These are phyloP conservation scores for Stagonosporopsis chrysanthemi DNA, from an alignment of 2,329 filamentous ascomycete genomes.

Conservation along the genomic window DNA sequence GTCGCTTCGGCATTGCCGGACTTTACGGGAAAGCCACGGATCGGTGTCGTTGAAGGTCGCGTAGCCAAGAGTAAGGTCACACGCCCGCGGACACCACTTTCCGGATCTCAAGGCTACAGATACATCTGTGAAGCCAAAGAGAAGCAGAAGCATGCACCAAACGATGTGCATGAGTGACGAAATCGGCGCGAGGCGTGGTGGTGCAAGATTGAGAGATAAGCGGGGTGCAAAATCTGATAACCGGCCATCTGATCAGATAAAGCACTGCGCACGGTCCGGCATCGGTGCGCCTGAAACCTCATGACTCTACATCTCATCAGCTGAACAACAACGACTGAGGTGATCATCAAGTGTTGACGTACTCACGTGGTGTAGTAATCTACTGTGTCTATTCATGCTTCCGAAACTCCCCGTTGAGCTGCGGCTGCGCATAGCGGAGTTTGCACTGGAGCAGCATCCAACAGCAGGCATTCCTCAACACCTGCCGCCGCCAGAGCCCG, in stretches of 20 bases:
- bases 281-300: neutral
- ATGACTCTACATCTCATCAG: neutral
- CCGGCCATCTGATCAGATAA: neutral
- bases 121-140: constrained; percentile 17
- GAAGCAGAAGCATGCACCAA: constrained; percentile 19
- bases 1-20: constrained; percentile 36
- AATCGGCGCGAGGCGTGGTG: constrained; percentile 18
- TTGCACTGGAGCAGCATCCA: constrained; percentile 31
- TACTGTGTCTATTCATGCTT: constrained; percentile 15
- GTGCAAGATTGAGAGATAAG: constrained; percentile 20
- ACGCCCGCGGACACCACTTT: constrained; percentile 40
- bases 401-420: constrained; percentile 49
- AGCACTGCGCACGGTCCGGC: neutral
- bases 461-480: neutral
- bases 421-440: constrained; percentile 42
- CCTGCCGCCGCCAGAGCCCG: neutral
- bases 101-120: constrained; percentile 27
- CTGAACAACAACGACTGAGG: neutral
- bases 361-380: neutral
- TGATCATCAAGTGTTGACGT: neutral
- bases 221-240: constrained; percentile 36
- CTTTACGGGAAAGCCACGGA: constrained; percentile 35
- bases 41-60: constrained; percentile 45
- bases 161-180: constrained; percentile 28
- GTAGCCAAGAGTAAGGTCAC: constrained; percentile 40